phyloP scores from a whole-genome alignment of 345 rosid genomes.

The Microcos paniculata region DNA sequence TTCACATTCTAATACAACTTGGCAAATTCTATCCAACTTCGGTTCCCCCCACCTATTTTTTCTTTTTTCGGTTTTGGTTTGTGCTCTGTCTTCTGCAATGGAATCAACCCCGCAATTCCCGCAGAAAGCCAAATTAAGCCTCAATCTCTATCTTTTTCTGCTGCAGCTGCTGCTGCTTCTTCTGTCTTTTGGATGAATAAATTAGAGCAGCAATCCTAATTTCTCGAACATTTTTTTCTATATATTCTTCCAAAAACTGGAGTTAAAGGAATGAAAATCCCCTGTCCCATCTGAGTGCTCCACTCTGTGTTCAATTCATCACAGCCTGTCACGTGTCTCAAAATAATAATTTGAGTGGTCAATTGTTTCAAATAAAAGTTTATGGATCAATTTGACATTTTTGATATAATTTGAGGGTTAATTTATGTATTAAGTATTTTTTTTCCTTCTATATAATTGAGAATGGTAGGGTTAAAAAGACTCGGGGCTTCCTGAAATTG shows the following conservation, averaged over 20 bases:
- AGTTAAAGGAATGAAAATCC: too few species aligned
- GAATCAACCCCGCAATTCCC: background rate
- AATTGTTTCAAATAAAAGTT: too few species aligned
- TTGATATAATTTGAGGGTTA: too few species aligned
- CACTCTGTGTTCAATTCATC: too few species aligned
- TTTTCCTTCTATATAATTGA: too few species aligned
- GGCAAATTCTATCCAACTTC: conserved; percentile 15
- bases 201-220: background rate
- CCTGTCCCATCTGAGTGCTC: too few species aligned
- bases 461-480: too few species aligned
- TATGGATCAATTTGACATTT: too few species aligned
- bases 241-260: background rate
- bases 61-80: background rate
- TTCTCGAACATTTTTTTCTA: background rate
- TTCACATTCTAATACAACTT: conserved; percentile 9
- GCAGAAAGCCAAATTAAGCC: background rate
- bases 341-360: too few species aligned
- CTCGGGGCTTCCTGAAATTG: too few species aligned
- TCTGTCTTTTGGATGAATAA: background rate
- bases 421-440: too few species aligned
- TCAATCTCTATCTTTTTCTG: background rate
- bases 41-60: background rate
- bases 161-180: background rate
- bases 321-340: too few species aligned
- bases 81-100: background rate